A percentile compares a stretch with the other conserved stretches of the same genome.
Evolutionary conservation across 495 filamentous ascomycete species (phyloP).

Genomic region (Penicillium bovifimosum): DNA sequence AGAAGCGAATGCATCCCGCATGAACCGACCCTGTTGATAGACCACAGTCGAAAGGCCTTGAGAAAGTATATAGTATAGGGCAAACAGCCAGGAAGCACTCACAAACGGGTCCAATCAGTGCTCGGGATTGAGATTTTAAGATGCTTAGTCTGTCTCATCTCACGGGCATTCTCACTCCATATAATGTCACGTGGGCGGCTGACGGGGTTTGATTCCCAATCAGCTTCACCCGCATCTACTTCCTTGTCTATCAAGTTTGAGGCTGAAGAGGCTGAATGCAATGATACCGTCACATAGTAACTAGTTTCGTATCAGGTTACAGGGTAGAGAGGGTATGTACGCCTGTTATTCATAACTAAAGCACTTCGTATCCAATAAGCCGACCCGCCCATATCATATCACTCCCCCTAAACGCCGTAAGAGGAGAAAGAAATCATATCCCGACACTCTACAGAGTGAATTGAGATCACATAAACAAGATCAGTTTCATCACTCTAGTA

Average conservation of each 20-base stretch:
- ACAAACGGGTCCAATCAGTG: background rate
- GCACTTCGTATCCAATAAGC: conserved; percentile 29
- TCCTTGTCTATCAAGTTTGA: background rate
- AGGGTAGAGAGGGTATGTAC: conserved; percentile 30
- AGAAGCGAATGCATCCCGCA: background rate
- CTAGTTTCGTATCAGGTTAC: background rate
- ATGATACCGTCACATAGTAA: conserved; percentile 1
- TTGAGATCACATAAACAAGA: conserved; percentile 18
- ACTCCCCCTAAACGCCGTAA: conserved; percentile 40
- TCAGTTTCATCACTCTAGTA: conserved; percentile 23
- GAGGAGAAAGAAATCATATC: conserved; percentile 20
- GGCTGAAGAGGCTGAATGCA: conserved; percentile 14
- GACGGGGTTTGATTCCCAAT: conserved; percentile 6
- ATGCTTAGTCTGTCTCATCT: background rate
- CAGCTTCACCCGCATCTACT: background rate
- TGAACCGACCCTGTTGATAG: background rate
- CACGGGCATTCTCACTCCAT: background rate
- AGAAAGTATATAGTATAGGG: background rate
- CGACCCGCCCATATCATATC: conserved; percentile 29
- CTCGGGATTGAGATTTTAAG: background rate
- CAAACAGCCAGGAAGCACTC: background rate
- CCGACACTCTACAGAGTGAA: conserved; percentile 12
- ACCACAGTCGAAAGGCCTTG: background rate
- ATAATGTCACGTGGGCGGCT: conserved; percentile 14
- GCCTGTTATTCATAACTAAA: conserved; percentile 30